Percentiles rank a stretch among this genome's conserved stretches.
Evolutionary conservation across 345 rosid genomes (phyloP).

Genomic region (Eucalyptus melliodora): DNA sequence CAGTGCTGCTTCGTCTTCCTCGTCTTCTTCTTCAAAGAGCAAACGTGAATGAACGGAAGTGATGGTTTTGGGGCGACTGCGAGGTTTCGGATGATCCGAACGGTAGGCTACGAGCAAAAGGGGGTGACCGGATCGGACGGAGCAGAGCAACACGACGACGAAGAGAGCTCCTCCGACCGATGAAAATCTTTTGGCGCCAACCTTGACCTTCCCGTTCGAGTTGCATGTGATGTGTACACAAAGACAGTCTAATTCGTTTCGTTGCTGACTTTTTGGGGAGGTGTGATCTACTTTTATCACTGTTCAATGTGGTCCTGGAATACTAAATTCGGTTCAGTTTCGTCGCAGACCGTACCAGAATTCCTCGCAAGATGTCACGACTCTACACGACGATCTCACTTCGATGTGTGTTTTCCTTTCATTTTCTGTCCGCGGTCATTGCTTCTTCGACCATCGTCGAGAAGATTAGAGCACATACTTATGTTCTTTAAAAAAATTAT

Average conservation of each 20-base stretch:
- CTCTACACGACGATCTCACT: not conserved
- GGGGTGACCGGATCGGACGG: not conserved
- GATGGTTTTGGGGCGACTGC: not conserved
- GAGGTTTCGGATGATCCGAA: not conserved
- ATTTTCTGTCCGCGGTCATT: not conserved
- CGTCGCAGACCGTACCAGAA: not conserved
- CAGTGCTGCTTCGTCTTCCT: not conserved
- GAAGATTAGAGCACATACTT: not conserved
- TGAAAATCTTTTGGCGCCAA: not conserved
- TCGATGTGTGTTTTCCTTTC: not conserved
- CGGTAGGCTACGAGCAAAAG: not conserved
- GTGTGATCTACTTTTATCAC: not conserved
- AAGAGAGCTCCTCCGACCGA: not conserved
- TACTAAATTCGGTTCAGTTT: not conserved
- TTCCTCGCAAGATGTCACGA: not conserved
- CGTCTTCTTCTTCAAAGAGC: not conserved
- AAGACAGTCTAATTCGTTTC: not conserved
- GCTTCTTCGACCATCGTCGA: not conserved
- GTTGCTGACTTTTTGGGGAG: not conserved
- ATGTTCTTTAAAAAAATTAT: not conserved
- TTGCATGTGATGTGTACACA: not conserved
- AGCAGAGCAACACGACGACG: not conserved
- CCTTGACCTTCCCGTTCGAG: not conserved
- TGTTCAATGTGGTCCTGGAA: not conserved
- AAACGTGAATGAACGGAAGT: not conserved